phyloP scores from a whole-genome alignment of 225 moss, liverwort and hornwort genomes.

The Bryoerythrophyllum caledonicum region DNA sequence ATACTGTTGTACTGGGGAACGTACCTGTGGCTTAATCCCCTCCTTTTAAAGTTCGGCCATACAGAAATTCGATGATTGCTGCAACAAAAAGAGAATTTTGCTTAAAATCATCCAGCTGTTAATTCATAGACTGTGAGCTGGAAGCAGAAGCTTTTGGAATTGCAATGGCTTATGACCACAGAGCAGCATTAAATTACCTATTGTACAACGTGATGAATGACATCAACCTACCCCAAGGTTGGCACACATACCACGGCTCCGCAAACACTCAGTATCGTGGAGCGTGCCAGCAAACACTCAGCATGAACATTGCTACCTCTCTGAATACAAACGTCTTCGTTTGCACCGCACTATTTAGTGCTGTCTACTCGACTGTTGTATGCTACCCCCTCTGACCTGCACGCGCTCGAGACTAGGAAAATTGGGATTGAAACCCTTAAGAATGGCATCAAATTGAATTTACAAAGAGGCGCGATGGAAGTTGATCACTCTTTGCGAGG shows the following conservation, averaged over 20 bases:
- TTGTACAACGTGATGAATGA: constrained; percentile 33
- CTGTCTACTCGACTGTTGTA: constrained; percentile 19
- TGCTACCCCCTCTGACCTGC: constrained; percentile 25
- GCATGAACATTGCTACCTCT: constrained; percentile 28
- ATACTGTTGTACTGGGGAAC: background rate
- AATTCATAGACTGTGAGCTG: background rate
- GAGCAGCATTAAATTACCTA: constrained; percentile 25
- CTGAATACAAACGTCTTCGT: constrained; percentile 37
- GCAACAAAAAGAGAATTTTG: constrained; percentile 1
- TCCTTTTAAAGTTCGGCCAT: background rate
- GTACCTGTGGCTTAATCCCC: background rate
- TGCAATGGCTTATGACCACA: constrained; percentile 25
- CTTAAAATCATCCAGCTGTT: background rate
- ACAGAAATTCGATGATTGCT: background rate
- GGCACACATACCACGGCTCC: constrained; percentile 18
- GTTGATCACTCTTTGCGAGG: constrained; percentile 32
- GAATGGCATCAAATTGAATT: constrained; percentile 24
- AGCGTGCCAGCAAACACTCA: constrained; percentile 28
- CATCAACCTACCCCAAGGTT: constrained; percentile 33
- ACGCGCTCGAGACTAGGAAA: constrained; percentile 23
- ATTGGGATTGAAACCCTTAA: constrained; percentile 23
- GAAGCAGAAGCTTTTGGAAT: constrained; percentile 1
- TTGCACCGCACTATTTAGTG: constrained; percentile 29
- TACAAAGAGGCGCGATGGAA: background rate
- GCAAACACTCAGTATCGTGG: constrained; percentile 19